Base-by-base conservation (phyloP, 2,329 filamentous ascomycete genomes). In the Calonectria pseudoreteaudii region DNA sequence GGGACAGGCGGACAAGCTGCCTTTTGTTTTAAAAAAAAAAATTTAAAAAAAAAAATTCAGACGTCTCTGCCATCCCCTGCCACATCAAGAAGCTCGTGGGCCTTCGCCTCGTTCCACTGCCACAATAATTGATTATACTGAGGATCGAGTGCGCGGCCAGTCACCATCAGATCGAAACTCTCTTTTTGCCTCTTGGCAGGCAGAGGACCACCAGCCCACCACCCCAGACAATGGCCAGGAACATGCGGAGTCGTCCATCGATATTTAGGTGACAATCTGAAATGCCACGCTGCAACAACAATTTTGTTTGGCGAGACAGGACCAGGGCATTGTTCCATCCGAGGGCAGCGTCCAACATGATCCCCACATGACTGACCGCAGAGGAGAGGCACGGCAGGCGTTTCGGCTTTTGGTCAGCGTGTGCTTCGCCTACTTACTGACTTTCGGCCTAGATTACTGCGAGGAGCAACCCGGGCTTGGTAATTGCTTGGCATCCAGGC, bases 371-470 rank as follows among this genome's bases (percentile, higher is more conserved):
- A 36, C 68, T 70, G 38, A 53, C 66, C 38, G 68, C 49, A 56
- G 64, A 68, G 67, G 47, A 75, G 70, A 71, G 62, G 58, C 49
- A 64, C 73, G 73, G 73, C 73, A 75, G 66, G 68, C 44, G 16
- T 28, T 56, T 75, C 73, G 73, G 73, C 73, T 75, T 60, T 65
- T 65, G 49, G 20, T 23, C 38, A 68, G 44, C 20, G 14, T 53
- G 49, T 62, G 26, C 49, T 50, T 62, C 49, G 65, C 47, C 69
- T 60, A 38, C 58, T 62, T 14, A 49, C 53, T 49, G 30, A 49
- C 41, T 53, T 31, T 66, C 56, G 53, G 34, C 16, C 20, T 68
- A 36, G 44, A 16, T 66, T 72, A 31, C 69, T 38, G 64, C 58
- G 66, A 71, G 60, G 50, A 67, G 72, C 58, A 72, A 68, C 36